Base-by-base conservation (phyloP, 1,284 basidiomycete species). In the Melanopsichium pennsylvanicum region DNA sequence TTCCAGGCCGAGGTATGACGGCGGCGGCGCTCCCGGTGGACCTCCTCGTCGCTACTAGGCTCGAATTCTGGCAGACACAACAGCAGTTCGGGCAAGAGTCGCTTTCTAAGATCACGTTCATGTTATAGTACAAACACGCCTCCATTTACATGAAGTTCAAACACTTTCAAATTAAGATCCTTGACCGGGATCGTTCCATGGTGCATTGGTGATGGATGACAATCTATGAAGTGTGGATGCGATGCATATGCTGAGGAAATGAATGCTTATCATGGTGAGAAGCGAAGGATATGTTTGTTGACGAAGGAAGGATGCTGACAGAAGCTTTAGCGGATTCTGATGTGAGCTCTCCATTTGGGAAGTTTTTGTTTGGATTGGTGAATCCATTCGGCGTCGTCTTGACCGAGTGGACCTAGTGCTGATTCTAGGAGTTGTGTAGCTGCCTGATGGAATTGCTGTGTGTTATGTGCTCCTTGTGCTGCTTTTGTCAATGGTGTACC, bases 1-100 rank as follows among this genome's bases (percentile, higher is more conserved):
- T 18, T 55, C 66, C 18, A 54, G 66, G 32, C 64, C 64, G 8
- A 48, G 64, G 6, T 68, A 68, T 42, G 64, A 68, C 45, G 64
- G 61, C 15, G 64, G 54, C 19, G 64, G 64, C 18, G 58, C 64
- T n/a, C 64, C 64, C 12, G n/a, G n/a, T n/a, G n/a, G n/a, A n/a
- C n/a, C n/a, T n/a, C 58, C 54, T 5, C 64, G 58, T 42, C 64
- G 64, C 12, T 67, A 67, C 47, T 67, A 41, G 25, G 22, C n/a
- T n/a, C n/a, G n/a, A n/a, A n/a, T n/a, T n/a, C n/a, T n/a, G n/a
- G n/a, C n/a, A n/a, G n/a, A n/a, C n/a, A n/a, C n/a, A n/a, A n/a
- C n/a, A n/a, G n/a, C n/a, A n/a, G n/a, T n/a, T n/a, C n/a, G n/a
- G n/a, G n/a, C n/a, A n/a, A n/a, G n/a, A n/a, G n/a, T n/a, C n/a